Evolutionary conservation across 2,329 filamentous ascomycete genomes (phyloP).

Genomic region (Clonostachys sp.): DNA sequence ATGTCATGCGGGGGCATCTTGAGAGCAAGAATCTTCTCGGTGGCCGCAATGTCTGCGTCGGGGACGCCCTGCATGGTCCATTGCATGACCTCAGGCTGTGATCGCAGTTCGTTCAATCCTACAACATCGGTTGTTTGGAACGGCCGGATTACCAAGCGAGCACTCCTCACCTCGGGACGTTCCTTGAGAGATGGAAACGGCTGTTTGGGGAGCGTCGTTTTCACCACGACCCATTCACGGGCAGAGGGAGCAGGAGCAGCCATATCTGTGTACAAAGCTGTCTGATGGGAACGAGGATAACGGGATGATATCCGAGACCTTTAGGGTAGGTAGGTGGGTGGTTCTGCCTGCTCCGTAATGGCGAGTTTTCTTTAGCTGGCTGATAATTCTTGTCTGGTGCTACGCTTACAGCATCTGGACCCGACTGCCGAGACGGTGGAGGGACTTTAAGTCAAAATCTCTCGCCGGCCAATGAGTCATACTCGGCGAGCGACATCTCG

Average conservation of each 20-base stretch:
- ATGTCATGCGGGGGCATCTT: conserved; percentile 44
- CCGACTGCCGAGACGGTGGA: too few relatives aligned
- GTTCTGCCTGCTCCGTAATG: not conserved
- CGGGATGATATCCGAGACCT: not conserved
- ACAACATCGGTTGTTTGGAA: conserved; percentile 42
- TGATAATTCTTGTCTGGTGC: too few relatives aligned
- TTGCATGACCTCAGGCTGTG: conserved; percentile 57
- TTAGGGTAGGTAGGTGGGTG: not conserved
- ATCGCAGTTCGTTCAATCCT: conserved; percentile 42
- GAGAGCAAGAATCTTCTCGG: conserved; percentile 28
- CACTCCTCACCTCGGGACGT: conserved; percentile 37
- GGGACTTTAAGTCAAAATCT: too few relatives aligned
- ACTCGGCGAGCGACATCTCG: too few relatives aligned
- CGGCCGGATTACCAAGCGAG: conserved; percentile 51
- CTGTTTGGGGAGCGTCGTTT: conserved; percentile 38
- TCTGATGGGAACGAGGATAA: not conserved
- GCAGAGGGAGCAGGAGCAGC: conserved; percentile 5
- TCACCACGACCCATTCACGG: conserved; percentile 32
- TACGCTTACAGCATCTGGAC: too few relatives aligned
- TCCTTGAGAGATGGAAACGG: conserved; percentile 33
- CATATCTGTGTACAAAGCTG: conserved; percentile 3
- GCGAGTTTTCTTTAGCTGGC: not conserved
- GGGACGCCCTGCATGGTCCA: conserved; percentile 40
- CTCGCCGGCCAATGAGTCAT: too few relatives aligned
- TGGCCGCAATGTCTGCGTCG: conserved; percentile 38